Evolutionary conservation across 73 alveolate genomes (phyloP).

Genomic region (Paramecium sexaurelia): DNA sequence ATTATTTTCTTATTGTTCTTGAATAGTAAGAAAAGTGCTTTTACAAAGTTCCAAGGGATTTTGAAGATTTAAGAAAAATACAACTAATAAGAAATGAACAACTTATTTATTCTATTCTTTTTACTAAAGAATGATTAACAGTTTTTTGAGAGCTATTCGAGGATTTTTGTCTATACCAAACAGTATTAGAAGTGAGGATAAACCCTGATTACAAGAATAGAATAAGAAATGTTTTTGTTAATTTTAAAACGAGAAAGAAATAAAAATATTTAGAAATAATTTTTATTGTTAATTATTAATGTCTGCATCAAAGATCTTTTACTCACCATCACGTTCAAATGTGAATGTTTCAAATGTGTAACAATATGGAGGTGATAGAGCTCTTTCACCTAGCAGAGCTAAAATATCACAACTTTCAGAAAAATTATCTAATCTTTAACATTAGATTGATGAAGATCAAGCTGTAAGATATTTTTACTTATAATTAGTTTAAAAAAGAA

Average conservation of each 20-base stretch:
- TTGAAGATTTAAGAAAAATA: too few species aligned
- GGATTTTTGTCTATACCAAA: too few species aligned
- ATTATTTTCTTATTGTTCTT: too few species aligned
- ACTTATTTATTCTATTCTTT: too few species aligned
- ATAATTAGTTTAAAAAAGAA: slow-evolving; percentile 3
- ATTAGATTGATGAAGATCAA: slow-evolving; percentile 23
- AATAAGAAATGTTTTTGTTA: not conserved
- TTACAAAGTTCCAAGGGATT: too few species aligned
- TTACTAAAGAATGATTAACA: too few species aligned
- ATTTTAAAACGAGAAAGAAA: not conserved
- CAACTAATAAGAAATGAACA: too few species aligned
- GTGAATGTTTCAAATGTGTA: not conserved
- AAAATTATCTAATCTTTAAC: slow-evolving; percentile 13
- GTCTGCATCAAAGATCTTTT: slow-evolving; percentile 51
- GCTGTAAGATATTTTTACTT: not conserved
- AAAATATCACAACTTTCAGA: slow-evolving; percentile 28
- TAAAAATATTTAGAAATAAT: slow-evolving; percentile 9
- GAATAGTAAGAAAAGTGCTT: too few species aligned
- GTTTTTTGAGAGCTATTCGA: too few species aligned
- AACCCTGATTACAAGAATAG: too few species aligned
- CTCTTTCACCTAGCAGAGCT: slow-evolving; percentile 43
- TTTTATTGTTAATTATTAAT: slow-evolving; percentile 11
- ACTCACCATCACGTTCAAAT: slow-evolving; percentile 20
- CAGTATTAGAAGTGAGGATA: too few species aligned
- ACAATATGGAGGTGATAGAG: slow-evolving; percentile 11